Evolutionary conservation across 306 rosid genomes (phyloP), one percentile per base, ranked within the genome.

Genomic region (Elaeagnus macrophylla): DNA sequence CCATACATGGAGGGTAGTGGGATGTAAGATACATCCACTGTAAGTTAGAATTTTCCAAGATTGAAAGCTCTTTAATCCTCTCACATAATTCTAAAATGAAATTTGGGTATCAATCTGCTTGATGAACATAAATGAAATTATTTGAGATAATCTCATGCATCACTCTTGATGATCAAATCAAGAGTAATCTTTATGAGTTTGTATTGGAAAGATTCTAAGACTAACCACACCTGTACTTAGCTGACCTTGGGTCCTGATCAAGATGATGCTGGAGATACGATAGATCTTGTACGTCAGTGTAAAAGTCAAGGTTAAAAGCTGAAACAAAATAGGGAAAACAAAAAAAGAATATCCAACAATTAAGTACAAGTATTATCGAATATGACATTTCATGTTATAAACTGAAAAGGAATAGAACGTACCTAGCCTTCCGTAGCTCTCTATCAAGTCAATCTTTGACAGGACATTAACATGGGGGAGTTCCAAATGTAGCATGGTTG

Each of bases 251-350:
- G 81, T 91, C 97, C 75, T 73, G 83, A 69, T 74, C 93, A 58
- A 86, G 84, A 60, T 60, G 83, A 64, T 79, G 10, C 45, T 91
- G 97, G 68, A 91, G 73, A 74, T 86, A 84, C 52, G 91, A 84
- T 64, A 91, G 80, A 61, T 91, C 96, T 77, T 84, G 82, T 61
- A 86, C 96, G 41, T 91, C 97, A 10, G 97, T 91, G 53, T 78
- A 91, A 75, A 84, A 91, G 55, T 86, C 97, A 19, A 91, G 94
- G 67, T 91, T 91, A 74, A 86, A 86, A 61, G 79, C 97, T 91
- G 87, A 76, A 80, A 60, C 18, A 48, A 37, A 12, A 19, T 15
- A 44, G 65, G 72, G 37, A 25, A 72, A 1, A 39, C 60, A 66
- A 65, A 77, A 67, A 36, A 66, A 48, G 45, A 61, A 68, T 9